A percentile compares a stretch with the other conserved stretches of the same genome.
phyloP scores from a whole-genome alignment of 768 basidiomycete genomes.

The Leccinum arenicola region DNA sequence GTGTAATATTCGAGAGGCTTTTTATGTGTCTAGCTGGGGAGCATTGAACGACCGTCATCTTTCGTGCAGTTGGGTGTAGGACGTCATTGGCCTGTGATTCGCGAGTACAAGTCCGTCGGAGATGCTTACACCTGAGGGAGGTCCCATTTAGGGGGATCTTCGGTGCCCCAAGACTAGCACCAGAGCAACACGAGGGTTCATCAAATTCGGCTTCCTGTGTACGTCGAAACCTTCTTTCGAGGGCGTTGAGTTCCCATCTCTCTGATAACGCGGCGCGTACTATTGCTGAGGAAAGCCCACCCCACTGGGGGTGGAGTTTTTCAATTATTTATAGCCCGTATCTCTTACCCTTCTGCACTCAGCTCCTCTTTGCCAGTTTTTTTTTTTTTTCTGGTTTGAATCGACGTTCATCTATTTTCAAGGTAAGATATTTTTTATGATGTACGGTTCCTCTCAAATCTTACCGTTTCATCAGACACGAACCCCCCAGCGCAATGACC shows the following conservation, averaged over 20 bases:
- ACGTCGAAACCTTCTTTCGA: background rate
- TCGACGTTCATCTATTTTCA: background rate
- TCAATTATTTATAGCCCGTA: slow-evolving; percentile 3
- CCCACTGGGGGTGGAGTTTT: background rate
- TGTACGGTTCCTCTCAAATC: background rate
- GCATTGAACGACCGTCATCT: too few relatives aligned
- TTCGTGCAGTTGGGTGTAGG: too few relatives aligned
- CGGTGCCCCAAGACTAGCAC: background rate
- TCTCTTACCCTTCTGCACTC: background rate
- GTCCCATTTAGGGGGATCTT: slow-evolving; percentile 9
- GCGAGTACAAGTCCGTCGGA: too few relatives aligned
- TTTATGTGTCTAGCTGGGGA: too few relatives aligned
- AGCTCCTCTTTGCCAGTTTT: background rate
- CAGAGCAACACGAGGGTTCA: background rate
- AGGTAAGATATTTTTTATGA: background rate
- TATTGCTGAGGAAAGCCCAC: background rate
- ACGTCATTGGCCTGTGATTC: background rate
- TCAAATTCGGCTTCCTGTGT: background rate
- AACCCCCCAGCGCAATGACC: background rate
- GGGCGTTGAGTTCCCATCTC: slow-evolving; percentile 3
- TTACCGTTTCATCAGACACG: background rate
- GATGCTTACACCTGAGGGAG: background rate
- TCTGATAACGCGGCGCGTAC: background rate
- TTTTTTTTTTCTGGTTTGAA: background rate
- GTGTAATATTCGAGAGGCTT: too few relatives aligned